Percentiles rank a stretch among this genome's conserved stretches.
Evolutionary conservation across 768 basidiomycete species (phyloP).

Genomic region (Pleurotus djamor): DNA sequence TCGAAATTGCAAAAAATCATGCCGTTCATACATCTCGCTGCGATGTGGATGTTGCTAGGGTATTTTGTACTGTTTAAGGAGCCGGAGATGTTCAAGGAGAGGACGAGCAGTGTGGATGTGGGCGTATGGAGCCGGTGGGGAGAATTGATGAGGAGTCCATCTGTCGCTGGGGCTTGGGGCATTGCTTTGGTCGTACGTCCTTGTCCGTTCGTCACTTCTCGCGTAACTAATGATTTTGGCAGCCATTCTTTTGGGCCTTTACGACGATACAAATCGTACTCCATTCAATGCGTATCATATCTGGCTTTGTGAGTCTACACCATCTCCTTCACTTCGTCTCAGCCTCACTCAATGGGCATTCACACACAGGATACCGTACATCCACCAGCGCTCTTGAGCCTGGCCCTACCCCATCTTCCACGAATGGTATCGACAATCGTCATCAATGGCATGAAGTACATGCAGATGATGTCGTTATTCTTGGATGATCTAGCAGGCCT

Average conservation of each 20-base stretch:
- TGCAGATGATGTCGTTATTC: conserved; percentile 64
- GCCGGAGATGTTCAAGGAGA: conserved; percentile 45
- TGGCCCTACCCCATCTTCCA: conserved; percentile 67
- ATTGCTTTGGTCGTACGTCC: conserved; percentile 59
- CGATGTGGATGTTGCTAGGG: conserved; percentile 62
- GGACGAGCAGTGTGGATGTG: conserved; percentile 24
- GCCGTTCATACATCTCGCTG: conserved; percentile 63
- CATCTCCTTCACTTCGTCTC: no score
- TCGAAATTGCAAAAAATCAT: conserved; percentile 57
- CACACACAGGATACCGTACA: conserved; percentile 54
- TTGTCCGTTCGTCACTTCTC: neutral
- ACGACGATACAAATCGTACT: conserved; percentile 67
- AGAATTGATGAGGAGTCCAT: conserved; percentile 37
- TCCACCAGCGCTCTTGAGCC: conserved; percentile 55
- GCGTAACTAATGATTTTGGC: neutral
- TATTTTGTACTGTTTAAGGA: conserved; percentile 71
- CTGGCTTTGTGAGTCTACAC: conserved; percentile 68
- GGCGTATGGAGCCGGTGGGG: conserved; percentile 63
- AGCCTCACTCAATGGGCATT: no score
- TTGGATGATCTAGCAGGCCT: conserved; percentile 71
- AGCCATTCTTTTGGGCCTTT: conserved; percentile 88
- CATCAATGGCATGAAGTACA: conserved; percentile 60
- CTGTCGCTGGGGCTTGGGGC: conserved; percentile 30
- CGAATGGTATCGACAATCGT: conserved; percentile 62
- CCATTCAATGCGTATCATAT: conserved; percentile 72